phyloP scores from a whole-genome alignment of 805 yeast genomes.

The Metschnikowia baotianmanensis region DNA sequence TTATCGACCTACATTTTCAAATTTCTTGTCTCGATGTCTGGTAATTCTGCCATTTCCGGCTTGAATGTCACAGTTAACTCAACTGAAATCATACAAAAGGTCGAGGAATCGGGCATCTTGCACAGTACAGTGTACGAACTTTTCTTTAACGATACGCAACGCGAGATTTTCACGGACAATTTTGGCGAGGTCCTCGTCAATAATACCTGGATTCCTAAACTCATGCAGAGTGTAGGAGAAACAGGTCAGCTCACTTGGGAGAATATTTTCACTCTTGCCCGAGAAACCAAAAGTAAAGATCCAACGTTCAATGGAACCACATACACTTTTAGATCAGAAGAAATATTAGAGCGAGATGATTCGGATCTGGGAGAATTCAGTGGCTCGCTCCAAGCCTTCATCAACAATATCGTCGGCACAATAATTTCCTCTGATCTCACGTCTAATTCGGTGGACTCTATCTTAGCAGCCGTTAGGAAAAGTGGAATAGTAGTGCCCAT shows the following conservation, averaged over 20 bases:
- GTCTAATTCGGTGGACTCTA: conserved; percentile 20
- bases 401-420: conserved; percentile 29
- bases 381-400: conserved; percentile 34
- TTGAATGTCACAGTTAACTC: conserved; percentile 25
- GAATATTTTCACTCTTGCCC: conserved; percentile 29
- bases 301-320: conserved; percentile 20
- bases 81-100: conserved; percentile 21
- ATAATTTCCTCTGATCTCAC: conserved; percentile 24
- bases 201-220: conserved; percentile 29
- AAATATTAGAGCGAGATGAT: conserved; percentile 5
- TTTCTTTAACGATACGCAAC: conserved; percentile 30
- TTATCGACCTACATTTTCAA: conserved; percentile 23
- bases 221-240: conserved; percentile 33
- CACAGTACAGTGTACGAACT: conserved; percentile 24
- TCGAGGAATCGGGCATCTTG: conserved; percentile 29
- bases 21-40: conserved; percentile 14
- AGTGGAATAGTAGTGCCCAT: conserved; percentile 31
- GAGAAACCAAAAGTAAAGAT: conserved; percentile 29
- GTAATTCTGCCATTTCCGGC: conserved; percentile 14
- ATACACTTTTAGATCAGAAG: conserved; percentile 2
- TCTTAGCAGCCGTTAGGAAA: conserved; percentile 31
- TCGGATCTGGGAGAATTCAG: conserved; percentile 15
- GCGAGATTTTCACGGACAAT: conserved; percentile 23
- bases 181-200: conserved; percentile 28
- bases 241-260: conserved; percentile 30